A percentile compares a stretch with the other conserved stretches of the same genome.
These are phyloP conservation scores for Fusarium hostae DNA, from an alignment of 2,329 filamentous ascomycete genomes.

Conservation along the genomic window DNA sequence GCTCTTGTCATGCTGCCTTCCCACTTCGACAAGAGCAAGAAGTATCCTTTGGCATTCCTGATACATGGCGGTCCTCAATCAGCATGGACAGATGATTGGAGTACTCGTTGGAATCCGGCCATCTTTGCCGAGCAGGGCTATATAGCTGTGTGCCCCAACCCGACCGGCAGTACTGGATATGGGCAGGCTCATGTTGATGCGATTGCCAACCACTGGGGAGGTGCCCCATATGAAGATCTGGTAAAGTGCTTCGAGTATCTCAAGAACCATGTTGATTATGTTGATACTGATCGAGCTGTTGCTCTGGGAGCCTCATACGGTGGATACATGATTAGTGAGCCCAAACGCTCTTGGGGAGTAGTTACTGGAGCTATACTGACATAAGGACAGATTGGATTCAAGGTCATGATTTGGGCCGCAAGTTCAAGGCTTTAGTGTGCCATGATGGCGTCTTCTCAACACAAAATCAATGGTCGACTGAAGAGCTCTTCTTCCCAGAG, in stretches of 20 bases:
- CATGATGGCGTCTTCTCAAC: constrained; percentile 89
- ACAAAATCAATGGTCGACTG: constrained; percentile 70
- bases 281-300: constrained; percentile 76
- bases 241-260: constrained; percentile 82
- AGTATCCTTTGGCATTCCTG: constrained; percentile 81
- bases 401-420: constrained; percentile 81
- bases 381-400: constrained; percentile 80
- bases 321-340: constrained; percentile 77
- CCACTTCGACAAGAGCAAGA: constrained; percentile 74
- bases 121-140: constrained; percentile 91
- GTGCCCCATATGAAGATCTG: constrained; percentile 84
- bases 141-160: constrained; percentile 83
- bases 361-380: constrained; percentile 34
- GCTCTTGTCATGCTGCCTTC: constrained; percentile 74
- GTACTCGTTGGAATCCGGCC: constrained; percentile 85
- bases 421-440: constrained; percentile 88
- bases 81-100: constrained; percentile 81
- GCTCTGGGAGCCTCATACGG: constrained; percentile 81
- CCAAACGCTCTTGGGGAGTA: neutral
- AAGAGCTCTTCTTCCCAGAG: constrained; percentile 77
- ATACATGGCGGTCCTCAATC: constrained; percentile 88
- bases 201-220: constrained; percentile 85
- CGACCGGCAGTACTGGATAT: constrained; percentile 85
- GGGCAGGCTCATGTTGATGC: constrained; percentile 81
- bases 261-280: constrained; percentile 70